A percentile compares a stretch with the other conserved stretches of the same genome.
These are phyloP conservation scores for Verticillium tricorpus DNA, from an alignment of 2,329 filamentous ascomycete species.

Conservation along the genomic window DNA sequence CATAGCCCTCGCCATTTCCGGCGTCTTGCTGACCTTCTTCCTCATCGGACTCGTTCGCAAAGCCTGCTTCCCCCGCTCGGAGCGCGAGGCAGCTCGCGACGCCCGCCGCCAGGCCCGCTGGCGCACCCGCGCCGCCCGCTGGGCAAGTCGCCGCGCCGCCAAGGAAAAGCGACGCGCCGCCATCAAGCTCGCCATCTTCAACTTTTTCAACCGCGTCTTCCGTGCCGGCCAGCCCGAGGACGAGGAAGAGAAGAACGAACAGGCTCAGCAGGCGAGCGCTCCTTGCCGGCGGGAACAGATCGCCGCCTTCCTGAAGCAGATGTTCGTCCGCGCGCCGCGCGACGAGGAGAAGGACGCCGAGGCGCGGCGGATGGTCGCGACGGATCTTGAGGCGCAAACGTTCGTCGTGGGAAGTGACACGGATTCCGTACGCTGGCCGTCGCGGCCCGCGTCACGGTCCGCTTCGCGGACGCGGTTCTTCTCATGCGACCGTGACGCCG, in stretches of 20 bases:
- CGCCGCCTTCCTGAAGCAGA: background rate
- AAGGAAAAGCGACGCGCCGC: background rate
- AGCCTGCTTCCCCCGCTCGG: background rate
- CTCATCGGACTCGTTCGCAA: background rate
- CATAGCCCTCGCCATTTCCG: constrained; percentile 17
- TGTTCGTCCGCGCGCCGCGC: background rate
- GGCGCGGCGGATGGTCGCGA: background rate
- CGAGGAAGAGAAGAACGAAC: background rate
- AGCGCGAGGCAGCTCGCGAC: background rate
- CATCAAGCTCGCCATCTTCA: background rate
- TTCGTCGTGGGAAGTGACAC: background rate
- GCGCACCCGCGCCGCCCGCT: background rate
- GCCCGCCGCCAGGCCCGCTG: background rate
- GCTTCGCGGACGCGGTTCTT: background rate
- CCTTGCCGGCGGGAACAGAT: background rate
- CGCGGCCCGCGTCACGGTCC: background rate
- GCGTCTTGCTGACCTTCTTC: constrained; percentile 2
- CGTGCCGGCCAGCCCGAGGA: background rate
- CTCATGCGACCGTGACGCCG: background rate
- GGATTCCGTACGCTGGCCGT: background rate
- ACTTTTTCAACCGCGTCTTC: constrained; percentile 1
- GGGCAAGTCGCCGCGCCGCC: background rate
- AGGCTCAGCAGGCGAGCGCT: background rate
- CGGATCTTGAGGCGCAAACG: background rate
- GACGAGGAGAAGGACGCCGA: constrained; percentile 1